Percentiles rank a stretch among this genome's conserved stretches.
phyloP scores from a whole-genome alignment of 73 alveolate genomes.

The Durusdinium trenchii region DNA sequence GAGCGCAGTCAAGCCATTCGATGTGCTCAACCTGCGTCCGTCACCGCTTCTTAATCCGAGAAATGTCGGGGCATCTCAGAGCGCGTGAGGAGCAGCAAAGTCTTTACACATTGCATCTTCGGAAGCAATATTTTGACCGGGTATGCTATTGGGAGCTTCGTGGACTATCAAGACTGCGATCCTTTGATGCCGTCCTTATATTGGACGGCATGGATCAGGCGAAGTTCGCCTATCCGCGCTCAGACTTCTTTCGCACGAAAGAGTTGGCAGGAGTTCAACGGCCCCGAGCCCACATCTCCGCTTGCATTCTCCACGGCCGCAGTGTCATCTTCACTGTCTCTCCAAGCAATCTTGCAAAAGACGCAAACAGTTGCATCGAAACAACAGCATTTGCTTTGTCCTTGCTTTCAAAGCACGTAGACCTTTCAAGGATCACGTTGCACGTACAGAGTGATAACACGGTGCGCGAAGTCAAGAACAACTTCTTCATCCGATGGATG shows the following conservation, averaged over 20 bases:
- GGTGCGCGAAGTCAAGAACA: background rate
- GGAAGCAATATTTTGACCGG: conserved; percentile 4
- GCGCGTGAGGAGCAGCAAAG: background rate
- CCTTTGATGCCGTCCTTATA: background rate
- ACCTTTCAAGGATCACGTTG: background rate
- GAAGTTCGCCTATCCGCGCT: background rate
- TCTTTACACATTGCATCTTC: background rate
- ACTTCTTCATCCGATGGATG: background rate
- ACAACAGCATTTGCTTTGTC: background rate
- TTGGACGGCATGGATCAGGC: conserved; percentile 26
- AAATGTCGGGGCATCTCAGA: background rate
- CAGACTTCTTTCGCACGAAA: background rate
- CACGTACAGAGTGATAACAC: background rate
- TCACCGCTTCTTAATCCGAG: background rate
- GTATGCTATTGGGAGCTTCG: background rate
- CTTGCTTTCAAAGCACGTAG: background rate
- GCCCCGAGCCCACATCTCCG: background rate
- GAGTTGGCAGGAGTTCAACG: background rate
- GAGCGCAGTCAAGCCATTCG: background rate
- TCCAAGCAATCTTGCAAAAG: background rate
- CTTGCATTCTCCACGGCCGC: background rate
- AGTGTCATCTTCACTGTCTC: background rate
- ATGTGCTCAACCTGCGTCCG: background rate
- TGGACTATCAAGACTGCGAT: background rate
- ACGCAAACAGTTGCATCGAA: background rate